Conservation (phyloP, 805 yeast genomes). For the Saccharomycopsis sp. region DNA sequence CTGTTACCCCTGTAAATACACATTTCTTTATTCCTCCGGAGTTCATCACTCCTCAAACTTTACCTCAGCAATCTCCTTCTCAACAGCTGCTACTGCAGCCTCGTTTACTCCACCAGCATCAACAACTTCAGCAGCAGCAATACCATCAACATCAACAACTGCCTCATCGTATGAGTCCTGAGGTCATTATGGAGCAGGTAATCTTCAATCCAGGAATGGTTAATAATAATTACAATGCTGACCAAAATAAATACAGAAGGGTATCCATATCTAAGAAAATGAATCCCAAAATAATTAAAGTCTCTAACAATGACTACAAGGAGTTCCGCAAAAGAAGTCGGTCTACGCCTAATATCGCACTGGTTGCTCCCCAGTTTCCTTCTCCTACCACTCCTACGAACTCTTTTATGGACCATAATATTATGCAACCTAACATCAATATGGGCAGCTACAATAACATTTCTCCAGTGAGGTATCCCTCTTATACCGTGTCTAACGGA, state of each 20-base stretch:
- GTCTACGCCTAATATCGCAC: slow-evolving; percentile 1
- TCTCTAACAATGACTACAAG: neutral
- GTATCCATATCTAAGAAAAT: neutral
- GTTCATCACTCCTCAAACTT: neutral
- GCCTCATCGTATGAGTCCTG: neutral
- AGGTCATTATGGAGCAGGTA: neutral
- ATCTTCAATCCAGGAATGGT: neutral
- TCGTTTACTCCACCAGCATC: too few relatives aligned
- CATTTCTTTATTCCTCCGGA: neutral
- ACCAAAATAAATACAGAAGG: neutral
- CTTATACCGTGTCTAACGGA: neutral
- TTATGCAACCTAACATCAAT: neutral
- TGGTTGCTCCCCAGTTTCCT: neutral
- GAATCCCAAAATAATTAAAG: neutral
- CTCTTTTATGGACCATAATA: neutral
- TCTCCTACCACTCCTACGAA: neutral
- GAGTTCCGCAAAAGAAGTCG: slow-evolving; percentile 5
- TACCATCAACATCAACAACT: neutral
- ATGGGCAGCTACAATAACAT: neutral
- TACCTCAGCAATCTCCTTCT: neutral
- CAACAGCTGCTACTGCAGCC: neutral
- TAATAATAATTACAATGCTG: neutral
- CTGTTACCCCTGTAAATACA: neutral
- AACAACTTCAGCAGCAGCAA: too few relatives aligned
- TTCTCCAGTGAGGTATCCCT: neutral